These are phyloP conservation scores for Potentilla sterilis DNA, from an alignment of 306 rosid species.

Conservation along the genomic window DNA sequence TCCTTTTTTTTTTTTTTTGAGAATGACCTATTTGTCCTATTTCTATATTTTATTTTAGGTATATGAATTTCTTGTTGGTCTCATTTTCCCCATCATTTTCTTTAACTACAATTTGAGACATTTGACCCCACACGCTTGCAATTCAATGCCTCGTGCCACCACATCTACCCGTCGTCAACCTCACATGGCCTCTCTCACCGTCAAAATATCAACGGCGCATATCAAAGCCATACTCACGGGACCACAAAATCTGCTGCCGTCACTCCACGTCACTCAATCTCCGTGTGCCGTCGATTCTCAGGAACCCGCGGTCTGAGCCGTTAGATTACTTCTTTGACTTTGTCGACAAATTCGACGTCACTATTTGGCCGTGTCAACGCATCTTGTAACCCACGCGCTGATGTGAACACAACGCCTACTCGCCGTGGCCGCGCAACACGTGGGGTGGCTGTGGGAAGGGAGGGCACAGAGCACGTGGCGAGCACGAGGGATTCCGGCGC, in stretches of 20 bases:
- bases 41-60: background rate
- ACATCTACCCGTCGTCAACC: conserved; percentile 18
- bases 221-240: background rate
- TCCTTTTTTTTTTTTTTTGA: background rate
- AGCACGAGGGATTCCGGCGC: conserved; percentile 9
- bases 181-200: conserved; percentile 2
- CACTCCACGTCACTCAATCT: conserved; percentile 24
- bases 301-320: background rate
- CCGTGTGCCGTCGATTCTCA: conserved; percentile 30
- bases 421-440: background rate
- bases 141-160: conserved; percentile 29
- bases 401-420: background rate
- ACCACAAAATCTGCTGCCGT: conserved; percentile 28
- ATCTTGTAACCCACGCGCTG: background rate
- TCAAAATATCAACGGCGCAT: background rate
- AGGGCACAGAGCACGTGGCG: background rate
- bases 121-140: conserved; percentile 31
- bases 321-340: conserved; percentile 13
- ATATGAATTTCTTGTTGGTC: background rate
- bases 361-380: background rate
- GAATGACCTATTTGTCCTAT: too few relatives aligned
- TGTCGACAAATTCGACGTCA: background rate
- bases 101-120: background rate
- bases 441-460: background rate
- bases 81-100: background rate